Evolutionary conservation across 2,329 filamentous ascomycete genomes (phyloP).

Genomic region (Mycosphaerella sp.): DNA sequence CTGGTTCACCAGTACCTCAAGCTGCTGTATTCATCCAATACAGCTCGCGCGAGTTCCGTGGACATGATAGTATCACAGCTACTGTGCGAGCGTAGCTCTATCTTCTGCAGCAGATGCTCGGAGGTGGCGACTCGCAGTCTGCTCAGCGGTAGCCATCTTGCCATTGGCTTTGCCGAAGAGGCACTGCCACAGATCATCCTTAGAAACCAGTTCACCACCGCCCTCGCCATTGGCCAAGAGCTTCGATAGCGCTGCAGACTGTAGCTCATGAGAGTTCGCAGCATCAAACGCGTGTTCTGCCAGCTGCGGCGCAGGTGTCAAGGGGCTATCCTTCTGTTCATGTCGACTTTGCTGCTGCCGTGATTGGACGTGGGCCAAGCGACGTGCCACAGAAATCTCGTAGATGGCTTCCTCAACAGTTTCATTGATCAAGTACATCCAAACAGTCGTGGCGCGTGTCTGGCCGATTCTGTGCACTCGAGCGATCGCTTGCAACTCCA

Average conservation of each 20-base stretch:
- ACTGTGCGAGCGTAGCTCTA: conserved; percentile 5
- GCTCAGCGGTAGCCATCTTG: conserved; percentile 28
- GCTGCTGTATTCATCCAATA: no score
- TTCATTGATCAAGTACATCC: conserved; percentile 86
- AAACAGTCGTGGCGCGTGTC: conserved; percentile 79
- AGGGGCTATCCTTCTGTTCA: conserved; percentile 28
- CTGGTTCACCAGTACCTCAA: no score
- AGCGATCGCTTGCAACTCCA: conserved; percentile 91
- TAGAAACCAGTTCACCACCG: conserved; percentile 72
- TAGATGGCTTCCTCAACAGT: conserved; percentile 93
- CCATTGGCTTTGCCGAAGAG: conserved; percentile 58
- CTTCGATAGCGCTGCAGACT: conserved; percentile 63
- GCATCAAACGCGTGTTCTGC: conserved; percentile 62
- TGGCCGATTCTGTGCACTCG: conserved; percentile 94
- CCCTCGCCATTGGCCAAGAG: conserved; percentile 64
- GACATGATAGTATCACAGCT: background rate
- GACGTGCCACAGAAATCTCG: conserved; percentile 70
- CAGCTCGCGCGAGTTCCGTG: no score
- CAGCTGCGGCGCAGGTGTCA: conserved; percentile 27
- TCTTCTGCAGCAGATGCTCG: conserved; percentile 51
- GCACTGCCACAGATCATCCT: conserved; percentile 81
- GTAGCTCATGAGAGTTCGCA: conserved; percentile 77
- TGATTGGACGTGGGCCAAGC: conserved; percentile 66
- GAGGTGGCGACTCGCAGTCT: conserved; percentile 47
- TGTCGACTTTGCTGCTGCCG: conserved; percentile 20